phyloP scores from a whole-genome alignment of 75 land plant species.

The Pseudotsuga menziesii region DNA sequence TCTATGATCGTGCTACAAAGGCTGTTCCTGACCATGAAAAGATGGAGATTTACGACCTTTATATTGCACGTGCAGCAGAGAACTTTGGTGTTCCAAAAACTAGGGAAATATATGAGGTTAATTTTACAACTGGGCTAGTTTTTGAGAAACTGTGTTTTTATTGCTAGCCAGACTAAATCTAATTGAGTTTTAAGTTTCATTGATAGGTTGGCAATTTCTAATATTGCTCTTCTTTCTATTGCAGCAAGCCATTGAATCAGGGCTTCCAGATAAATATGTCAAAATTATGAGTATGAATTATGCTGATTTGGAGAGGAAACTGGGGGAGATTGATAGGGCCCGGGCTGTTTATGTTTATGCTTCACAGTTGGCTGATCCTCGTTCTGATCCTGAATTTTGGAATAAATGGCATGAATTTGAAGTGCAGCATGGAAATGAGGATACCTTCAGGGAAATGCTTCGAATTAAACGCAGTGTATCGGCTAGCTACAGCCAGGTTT shows the following conservation, averaged over 20 bases:
- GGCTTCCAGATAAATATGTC: constrained; percentile 88
- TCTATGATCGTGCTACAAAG: constrained; percentile 86
- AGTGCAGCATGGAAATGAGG: constrained; percentile 94
- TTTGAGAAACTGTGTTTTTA: not conserved
- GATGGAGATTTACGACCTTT: constrained; percentile 87
- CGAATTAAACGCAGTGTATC: constrained; percentile 82
- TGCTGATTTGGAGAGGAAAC: constrained; percentile 85
- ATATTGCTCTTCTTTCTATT: not conserved
- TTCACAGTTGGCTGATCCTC: constrained; percentile 81
- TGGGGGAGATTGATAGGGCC: constrained; percentile 97
- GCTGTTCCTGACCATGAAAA: constrained; percentile 88
- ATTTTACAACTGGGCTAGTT: not conserved
- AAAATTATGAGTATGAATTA: constrained; percentile 90
- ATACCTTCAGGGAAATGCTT: constrained; percentile 94
- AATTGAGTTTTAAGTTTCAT: not conserved
- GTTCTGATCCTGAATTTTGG: constrained; percentile 82
- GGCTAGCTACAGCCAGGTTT: constrained; percentile 90
- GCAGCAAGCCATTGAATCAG: constrained; percentile 89
- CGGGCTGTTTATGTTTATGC: constrained; percentile 76
- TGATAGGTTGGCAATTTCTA: not conserved
- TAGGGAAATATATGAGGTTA: constrained; percentile 80
- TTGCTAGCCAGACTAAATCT: not conserved
- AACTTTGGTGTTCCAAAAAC: constrained; percentile 91
- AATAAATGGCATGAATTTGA: constrained; percentile 93
- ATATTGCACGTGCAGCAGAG: constrained; percentile 89